Conservation (phyloP, 306 rosid species). For the Sindora glabra region DNA sequence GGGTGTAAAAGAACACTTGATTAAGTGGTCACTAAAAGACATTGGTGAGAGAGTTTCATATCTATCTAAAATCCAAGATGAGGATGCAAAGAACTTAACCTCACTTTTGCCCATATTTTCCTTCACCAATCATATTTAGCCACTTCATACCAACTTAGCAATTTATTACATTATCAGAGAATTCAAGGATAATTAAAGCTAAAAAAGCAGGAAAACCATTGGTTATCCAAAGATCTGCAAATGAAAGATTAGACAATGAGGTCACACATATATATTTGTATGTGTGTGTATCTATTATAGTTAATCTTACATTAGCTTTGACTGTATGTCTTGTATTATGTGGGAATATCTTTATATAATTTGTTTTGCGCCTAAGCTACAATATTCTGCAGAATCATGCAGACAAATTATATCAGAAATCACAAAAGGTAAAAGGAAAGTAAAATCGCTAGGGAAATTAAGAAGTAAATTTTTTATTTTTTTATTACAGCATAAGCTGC, state of each 20-base stretch:
- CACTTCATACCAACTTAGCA: constrained; percentile 4
- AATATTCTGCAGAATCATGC: too few species aligned
- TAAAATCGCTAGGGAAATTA: too few species aligned
- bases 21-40: constrained; percentile 28
- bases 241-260: constrained; percentile 16
- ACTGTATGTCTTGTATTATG: background rate
- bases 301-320: background rate
- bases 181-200: background rate
- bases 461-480: background rate
- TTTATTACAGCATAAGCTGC: constrained; percentile 5
- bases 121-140: constrained; percentile 15
- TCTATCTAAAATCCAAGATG: constrained; percentile 26
- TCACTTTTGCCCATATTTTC: constrained; percentile 23
- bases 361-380: too few species aligned
- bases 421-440: too few species aligned
- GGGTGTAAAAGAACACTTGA: background rate
- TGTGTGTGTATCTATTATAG: too few species aligned
- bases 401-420: too few species aligned
- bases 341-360: background rate
- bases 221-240: constrained; percentile 8
- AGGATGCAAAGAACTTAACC: constrained; percentile 10
- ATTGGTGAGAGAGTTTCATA: constrained; percentile 9
- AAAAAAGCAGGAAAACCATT: background rate
- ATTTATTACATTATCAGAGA: background rate
- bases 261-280: background rate